Evolutionary conservation across 768 basidiomycete genomes (phyloP).

Genomic region (Leccinum aurantiacum): DNA sequence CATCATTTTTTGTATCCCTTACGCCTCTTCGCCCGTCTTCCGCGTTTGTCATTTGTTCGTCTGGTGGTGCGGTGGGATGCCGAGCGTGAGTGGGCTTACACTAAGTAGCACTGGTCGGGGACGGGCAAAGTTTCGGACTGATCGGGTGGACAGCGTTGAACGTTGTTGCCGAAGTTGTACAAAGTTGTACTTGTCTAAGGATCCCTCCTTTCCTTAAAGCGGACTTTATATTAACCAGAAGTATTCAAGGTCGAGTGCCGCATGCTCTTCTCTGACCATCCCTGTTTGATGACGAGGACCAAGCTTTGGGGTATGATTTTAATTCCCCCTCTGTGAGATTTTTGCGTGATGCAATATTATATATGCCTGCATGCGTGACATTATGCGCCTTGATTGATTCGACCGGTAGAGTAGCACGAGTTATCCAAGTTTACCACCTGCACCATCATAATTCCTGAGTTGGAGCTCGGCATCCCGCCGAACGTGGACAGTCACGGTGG

Average conservation of each 20-base stretch:
- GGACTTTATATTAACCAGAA: conserved; percentile 20
- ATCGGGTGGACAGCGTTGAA: conserved; percentile 17
- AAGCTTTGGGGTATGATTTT: not conserved
- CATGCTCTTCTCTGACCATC: not conserved
- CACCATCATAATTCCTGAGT: not conserved
- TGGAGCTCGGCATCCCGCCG: not conserved
- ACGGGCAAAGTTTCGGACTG: not conserved
- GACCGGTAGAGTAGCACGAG: too few relatives aligned
- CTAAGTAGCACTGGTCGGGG: not conserved
- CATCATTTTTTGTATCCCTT: conserved; percentile 20
- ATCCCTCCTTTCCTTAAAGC: conserved; percentile 8
- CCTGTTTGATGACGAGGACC: not conserved
- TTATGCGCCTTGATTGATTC: too few relatives aligned
- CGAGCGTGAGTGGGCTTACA: not conserved
- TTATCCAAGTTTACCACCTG: not conserved
- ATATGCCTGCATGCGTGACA: too few relatives aligned
- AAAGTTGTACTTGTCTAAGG: conserved; percentile 19
- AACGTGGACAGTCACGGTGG: too few relatives aligned
- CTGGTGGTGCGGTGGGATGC: conserved; percentile 1
- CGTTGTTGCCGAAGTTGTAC: conserved; percentile 5
- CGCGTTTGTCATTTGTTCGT: conserved; percentile 2
- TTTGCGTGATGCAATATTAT: not conserved
- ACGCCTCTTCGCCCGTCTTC: conserved; percentile 6
- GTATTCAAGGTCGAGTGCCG: conserved; percentile 5
- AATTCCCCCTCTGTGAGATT: not conserved